These are phyloP conservation scores for Strigomonas galati DNA, from an alignment of 208 protist species.

Conservation along the genomic window DNA sequence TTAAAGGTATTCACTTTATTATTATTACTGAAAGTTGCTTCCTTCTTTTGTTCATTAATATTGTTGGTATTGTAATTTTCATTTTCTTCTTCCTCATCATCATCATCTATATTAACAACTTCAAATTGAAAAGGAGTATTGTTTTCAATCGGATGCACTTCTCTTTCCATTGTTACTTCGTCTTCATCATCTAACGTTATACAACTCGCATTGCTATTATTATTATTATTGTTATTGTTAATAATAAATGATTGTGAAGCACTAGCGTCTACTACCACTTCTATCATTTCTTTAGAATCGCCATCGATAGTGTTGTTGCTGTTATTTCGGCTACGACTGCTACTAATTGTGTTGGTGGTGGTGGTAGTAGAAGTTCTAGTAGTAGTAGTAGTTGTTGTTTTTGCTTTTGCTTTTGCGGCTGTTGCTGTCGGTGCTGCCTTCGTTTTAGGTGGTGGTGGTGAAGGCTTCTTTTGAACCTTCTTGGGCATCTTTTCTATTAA, in stretches of 20 bases:
- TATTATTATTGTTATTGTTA: slow-evolving; percentile 3
- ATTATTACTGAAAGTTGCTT: neutral
- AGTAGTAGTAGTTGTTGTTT: too few relatives aligned
- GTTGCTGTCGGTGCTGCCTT: too few relatives aligned
- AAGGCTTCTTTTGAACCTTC: too few relatives aligned
- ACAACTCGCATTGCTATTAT: neutral
- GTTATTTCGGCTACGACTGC: too few relatives aligned
- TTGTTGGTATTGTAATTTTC: neutral
- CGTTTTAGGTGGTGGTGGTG: too few relatives aligned
- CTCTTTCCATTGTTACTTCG: neutral
- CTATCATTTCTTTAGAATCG: too few relatives aligned
- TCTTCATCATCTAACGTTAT: neutral
- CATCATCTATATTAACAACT: neutral
- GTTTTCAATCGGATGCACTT: too few relatives aligned
- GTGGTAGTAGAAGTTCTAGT: too few relatives aligned
- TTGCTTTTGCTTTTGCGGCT: neutral
- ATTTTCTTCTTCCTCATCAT: neutral
- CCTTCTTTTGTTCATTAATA: neutral
- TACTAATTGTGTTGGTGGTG: too few relatives aligned
- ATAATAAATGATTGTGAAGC: neutral
- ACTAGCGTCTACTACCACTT: neutral
- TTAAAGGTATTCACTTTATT: neutral
- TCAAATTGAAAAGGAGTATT: neutral
- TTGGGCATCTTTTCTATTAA: too few relatives aligned
- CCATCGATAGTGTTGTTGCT: too few relatives aligned